Base-by-base conservation (phyloP, 164 flowering plant species). In the Vitis riparia region DNA sequence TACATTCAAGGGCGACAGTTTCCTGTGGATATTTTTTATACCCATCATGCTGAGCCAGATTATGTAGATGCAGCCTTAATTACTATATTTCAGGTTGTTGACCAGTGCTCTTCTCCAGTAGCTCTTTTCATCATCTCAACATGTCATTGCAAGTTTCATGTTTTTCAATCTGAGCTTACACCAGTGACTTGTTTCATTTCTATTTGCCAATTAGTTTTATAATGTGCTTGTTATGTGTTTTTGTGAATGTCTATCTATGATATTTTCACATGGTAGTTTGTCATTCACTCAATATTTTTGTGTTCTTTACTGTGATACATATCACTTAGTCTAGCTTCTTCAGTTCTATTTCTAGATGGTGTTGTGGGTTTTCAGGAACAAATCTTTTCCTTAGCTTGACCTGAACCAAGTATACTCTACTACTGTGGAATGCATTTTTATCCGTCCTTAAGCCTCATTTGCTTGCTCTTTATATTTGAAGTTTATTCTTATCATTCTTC, bases 41-140 rank as follows among this genome's bases (percentile, higher is more conserved):
- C 98, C 32, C 77, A 19, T 74, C 77, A 82, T 55, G 75, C 92
- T 48, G 85, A 89, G 77, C 59, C 83, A 14, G 98, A 95, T 83
- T 95, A 86, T 68, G 15, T 90, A 16, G 97, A 91, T 68, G 92
- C 99, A 19, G 79, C 92, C 32, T 77, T 95, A 70, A 79, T 87
- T 55, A 90, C 97, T 19, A 84, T 93, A 73, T 89, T 95, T 81
- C 98, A 95, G 99, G 99, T 95, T 69, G 23, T 67, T 75, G 67
- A 19, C 16, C 59, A 2, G 23, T 57, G 13, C 56, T 44, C 7
- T 32, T 51, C 44, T 23, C 8, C 13, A 14, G 16, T 63, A 19
- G 15, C 51, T 15, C 8, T 11, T 70, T 17, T 27, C 55, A 7
- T 32, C 27, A 27, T 19, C 47, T 48, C 15, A 29, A 14, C 12